Evolutionary conservation across 2,329 filamentous ascomycete genomes (phyloP).

Genomic region (Cytospora schulzeri): DNA sequence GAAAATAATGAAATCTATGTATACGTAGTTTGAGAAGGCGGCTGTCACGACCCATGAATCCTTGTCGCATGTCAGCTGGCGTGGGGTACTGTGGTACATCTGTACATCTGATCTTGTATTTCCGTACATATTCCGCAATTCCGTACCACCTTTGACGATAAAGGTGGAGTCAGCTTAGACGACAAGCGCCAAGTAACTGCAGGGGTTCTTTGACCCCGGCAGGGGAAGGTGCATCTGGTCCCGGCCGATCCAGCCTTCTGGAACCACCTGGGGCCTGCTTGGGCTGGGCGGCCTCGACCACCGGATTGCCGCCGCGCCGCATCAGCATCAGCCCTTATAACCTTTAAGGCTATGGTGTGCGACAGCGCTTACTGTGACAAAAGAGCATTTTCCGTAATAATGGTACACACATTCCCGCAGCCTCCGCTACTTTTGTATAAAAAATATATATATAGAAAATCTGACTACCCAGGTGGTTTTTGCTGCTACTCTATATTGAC

Average conservation of each 20-base stretch:
- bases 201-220: neutral
- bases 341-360: too few species aligned
- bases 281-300: neutral
- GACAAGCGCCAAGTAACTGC: constrained; percentile 17
- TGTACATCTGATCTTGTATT: neutral
- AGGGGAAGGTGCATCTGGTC: neutral
- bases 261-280: neutral
- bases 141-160: neutral
- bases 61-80: neutral
- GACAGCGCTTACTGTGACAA: too few species aligned
- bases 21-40: neutral
- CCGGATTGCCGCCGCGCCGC: neutral
- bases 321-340: neutral
- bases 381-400: too few species aligned
- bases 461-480: too few species aligned
- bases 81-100: neutral
- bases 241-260: constrained; percentile 9
- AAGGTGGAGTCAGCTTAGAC: neutral
- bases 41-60: neutral
- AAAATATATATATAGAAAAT: too few species aligned
- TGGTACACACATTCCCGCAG: too few species aligned
- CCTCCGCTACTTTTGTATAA: too few species aligned
- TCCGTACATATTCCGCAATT: neutral
- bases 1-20: neutral
- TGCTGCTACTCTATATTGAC: too few species aligned